Base-by-base conservation (phyloP, 108 stramenopile species). In the Schizochytrium sp. region DNA sequence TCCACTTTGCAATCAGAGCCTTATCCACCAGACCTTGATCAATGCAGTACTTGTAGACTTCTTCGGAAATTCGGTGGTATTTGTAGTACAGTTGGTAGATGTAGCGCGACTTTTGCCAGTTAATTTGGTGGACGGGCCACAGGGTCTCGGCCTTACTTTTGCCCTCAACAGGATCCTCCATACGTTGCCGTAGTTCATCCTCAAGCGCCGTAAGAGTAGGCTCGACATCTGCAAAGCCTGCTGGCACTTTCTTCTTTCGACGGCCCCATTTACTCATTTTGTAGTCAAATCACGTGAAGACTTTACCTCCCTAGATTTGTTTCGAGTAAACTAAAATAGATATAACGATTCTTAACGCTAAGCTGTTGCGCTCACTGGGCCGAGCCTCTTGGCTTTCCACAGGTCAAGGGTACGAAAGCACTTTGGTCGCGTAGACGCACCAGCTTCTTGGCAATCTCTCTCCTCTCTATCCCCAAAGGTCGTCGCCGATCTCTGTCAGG, bases 51-150 rank as follows among this genome's bases (percentile, higher is more conserved):
- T 99, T 97, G 89, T 98, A 98, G 8, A 99, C 97, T 90, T 95
- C 93, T 59, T 94, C 93, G 56, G 91, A 89, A 59, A 99, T 98
- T 56, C 93, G 92, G n/a, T 94, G 64, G 93, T 99, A 96, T 19
- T 95, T 95, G 95, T 99, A 98, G 90, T 96, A 99, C 97, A 99
- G 95, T 90, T 99, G 98, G 91, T 98, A 99, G 42, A 99, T 93
- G 94, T 99, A 99, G 8, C 99, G 95, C 4, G 55, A 55, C 61
- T 96, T 94, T 92, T 99, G 99, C 97, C 98, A 98, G 73, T 97
- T 99, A 93, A 99, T 98, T 92, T 99, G 99, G 93, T 99, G 97
- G 50, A 99, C 97, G 4, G 99, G 98, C 99, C 99, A 99, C 93
- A 98, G 93, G 69, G 95, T 92, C 95, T 99, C 99, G 46, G 95